These are phyloP conservation scores for Cutaneotrichosporon sp. DNA, from an alignment of 1,284 basidiomycete genomes.

Conservation along the genomic window DNA sequence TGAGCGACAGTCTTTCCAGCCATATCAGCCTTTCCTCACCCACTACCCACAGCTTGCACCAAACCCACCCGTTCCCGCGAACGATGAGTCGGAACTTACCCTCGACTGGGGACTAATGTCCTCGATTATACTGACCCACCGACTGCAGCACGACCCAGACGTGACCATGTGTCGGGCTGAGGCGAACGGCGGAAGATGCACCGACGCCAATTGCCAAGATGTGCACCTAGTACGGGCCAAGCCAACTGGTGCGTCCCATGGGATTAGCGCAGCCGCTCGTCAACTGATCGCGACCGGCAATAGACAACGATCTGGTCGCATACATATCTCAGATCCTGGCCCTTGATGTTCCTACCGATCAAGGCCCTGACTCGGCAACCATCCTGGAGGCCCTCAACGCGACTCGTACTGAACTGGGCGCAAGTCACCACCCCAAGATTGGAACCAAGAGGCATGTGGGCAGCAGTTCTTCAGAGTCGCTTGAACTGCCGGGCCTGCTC, in stretches of 20 bases:
- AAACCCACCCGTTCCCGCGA: background rate
- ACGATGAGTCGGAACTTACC: background rate
- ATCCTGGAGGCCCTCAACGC: conserved; percentile 10
- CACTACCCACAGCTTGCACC: conserved; percentile 35
- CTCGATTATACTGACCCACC: conserved; percentile 38
- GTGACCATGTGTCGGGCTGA: conserved; percentile 33
- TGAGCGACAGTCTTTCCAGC: conserved; percentile 10
- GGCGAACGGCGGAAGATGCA: conserved; percentile 36
- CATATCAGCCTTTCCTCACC: conserved; percentile 30
- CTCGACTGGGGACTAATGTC: conserved; percentile 28
- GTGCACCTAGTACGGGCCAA: conserved; percentile 28
- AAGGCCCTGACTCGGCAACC: background rate
- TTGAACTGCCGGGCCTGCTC: background rate
- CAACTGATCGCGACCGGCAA: conserved; percentile 5
- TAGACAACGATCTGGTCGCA: conserved; percentile 35
- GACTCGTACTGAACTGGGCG: conserved; percentile 3
- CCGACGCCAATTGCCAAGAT: conserved; percentile 31
- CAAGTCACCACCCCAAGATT: background rate
- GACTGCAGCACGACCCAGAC: conserved; percentile 23
- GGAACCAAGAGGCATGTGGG: background rate
- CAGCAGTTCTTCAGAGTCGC: background rate
- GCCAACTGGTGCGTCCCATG: conserved; percentile 30
- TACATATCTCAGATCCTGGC: conserved; percentile 21
- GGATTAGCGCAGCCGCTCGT: background rate
- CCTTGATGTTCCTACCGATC: background rate